phyloP scores from a whole-genome alignment of 148 eudicot genomes.

The Beta vulgaris region DNA sequence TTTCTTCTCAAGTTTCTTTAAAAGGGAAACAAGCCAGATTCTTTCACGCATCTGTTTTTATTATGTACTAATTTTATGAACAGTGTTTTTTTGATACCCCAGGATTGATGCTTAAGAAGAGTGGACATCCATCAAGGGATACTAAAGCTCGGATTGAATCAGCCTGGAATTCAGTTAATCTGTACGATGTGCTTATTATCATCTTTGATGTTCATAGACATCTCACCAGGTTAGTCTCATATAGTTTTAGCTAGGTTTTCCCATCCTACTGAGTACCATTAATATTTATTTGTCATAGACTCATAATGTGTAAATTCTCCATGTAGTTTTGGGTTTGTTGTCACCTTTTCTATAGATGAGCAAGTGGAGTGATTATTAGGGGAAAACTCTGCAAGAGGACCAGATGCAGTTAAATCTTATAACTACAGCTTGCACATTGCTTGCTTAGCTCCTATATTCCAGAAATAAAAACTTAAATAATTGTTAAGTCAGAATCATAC shows the following conservation, averaged over 20 bases:
- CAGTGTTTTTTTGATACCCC: conserved; percentile 99
- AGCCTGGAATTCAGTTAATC: conserved; percentile 77
- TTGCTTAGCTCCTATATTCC: not conserved
- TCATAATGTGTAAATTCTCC: not conserved
- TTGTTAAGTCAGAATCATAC: not conserved
- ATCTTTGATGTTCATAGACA: conserved; percentile 96
- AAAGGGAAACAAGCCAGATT: conserved; percentile 7
- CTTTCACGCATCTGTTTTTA: conserved; percentile 5
- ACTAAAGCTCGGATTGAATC: conserved; percentile 64
- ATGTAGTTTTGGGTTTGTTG: not conserved
- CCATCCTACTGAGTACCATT: not conserved
- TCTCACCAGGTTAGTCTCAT: conserved; percentile 59
- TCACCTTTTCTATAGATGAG: not conserved
- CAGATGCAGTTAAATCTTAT: not conserved
- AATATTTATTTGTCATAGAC: not conserved
- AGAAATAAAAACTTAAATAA: not conserved
- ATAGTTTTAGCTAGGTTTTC: not conserved
- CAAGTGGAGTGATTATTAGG: not conserved
- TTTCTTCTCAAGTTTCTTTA: not conserved
- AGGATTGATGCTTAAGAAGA: conserved; percentile 72
- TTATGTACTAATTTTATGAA: conserved; percentile 22
- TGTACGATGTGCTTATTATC: conserved; percentile 81
- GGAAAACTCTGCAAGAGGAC: not conserved
- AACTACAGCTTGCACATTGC: not conserved
- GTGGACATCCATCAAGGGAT: conserved; percentile 66